A percentile compares a stretch with the other conserved stretches of the same genome.
phyloP scores from a whole-genome alignment of 371 early-diverging fungal species.

The Lichtheimia hyalospora region DNA sequence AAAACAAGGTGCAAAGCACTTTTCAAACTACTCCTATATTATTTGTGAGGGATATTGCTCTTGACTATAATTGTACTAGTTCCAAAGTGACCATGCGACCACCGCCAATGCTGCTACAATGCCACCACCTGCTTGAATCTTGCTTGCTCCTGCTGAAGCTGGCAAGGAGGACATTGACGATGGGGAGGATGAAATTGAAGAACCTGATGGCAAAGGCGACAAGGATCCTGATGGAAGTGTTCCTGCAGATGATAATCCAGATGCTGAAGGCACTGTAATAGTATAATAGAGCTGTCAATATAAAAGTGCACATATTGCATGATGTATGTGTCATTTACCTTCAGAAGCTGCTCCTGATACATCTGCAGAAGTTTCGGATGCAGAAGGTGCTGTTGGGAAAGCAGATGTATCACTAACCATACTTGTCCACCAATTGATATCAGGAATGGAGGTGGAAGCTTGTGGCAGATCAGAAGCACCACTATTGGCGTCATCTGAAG shows the following conservation, averaged over 20 bases:
- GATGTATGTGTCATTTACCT: not conserved
- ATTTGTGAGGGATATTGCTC: too few species aligned
- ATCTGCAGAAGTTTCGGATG: not conserved
- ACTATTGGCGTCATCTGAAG: not conserved
- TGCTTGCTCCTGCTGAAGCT: not conserved
- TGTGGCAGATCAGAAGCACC: constrained; percentile 1
- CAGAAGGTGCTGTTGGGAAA: not conserved
- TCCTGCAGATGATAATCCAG: not conserved
- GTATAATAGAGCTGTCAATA: not conserved
- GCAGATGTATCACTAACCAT: constrained; percentile 8
- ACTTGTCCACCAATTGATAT: constrained; percentile 13
- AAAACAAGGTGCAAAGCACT: too few species aligned
- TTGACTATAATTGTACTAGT: too few species aligned
- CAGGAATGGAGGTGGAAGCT: constrained; percentile 5
- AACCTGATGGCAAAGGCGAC: not conserved
- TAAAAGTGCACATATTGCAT: not conserved
- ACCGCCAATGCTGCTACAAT: not conserved
- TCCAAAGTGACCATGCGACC: too few species aligned
- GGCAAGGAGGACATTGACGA: not conserved
- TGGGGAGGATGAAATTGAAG: constrained; percentile 1
- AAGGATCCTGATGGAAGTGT: not conserved
- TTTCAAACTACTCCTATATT: too few species aligned
- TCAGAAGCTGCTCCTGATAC: not conserved
- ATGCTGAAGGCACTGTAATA: not conserved
- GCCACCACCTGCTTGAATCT: not conserved